phyloP scores from a whole-genome alignment of 2,329 filamentous ascomycete species.

The Colletotrichum navitas region DNA sequence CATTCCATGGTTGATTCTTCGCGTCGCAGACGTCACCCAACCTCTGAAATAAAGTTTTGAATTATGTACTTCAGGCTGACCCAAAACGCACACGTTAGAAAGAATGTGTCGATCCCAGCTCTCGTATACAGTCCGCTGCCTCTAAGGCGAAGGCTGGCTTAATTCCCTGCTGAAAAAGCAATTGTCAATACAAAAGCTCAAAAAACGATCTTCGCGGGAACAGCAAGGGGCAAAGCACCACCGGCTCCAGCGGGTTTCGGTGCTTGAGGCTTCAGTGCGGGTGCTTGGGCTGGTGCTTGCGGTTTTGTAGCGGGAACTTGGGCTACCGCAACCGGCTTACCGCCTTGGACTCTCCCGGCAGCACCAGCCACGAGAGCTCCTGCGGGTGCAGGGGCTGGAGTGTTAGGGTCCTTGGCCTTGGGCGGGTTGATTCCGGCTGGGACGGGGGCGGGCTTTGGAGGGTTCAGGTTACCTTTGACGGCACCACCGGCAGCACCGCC shows the following conservation, averaged over 20 bases:
- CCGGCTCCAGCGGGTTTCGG: constrained; percentile 3
- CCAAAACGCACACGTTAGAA: constrained; percentile 1
- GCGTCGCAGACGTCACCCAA: not conserved
- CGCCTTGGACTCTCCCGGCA: constrained; percentile 15
- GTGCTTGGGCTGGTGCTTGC: no score
- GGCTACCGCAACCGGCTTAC: not conserved
- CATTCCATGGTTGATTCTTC: not conserved
- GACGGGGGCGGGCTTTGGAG: constrained; percentile 14
- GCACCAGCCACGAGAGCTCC: constrained; percentile 33
- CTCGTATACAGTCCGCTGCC: constrained; percentile 4
- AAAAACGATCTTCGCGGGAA: constrained; percentile 16
- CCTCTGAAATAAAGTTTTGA: not conserved
- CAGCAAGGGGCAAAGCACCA: constrained; percentile 20
- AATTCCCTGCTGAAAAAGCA: constrained; percentile 28
- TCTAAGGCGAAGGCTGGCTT: constrained; percentile 12
- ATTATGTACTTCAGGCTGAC: constrained; percentile 11
- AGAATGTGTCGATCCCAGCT: constrained; percentile 18
- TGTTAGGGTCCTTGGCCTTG: not conserved
- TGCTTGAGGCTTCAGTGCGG: constrained; percentile 1
- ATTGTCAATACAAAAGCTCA: constrained; percentile 34
- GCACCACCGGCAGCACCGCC: not conserved
- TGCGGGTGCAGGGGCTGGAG: constrained; percentile 14
- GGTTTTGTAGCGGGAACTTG: not conserved
- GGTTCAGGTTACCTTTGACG: constrained; percentile 26
- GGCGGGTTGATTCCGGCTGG: constrained; percentile 13